Evolutionary conservation across 139 green algal genomes (phyloP).

Genomic region (Tetraselmis striata): DNA sequence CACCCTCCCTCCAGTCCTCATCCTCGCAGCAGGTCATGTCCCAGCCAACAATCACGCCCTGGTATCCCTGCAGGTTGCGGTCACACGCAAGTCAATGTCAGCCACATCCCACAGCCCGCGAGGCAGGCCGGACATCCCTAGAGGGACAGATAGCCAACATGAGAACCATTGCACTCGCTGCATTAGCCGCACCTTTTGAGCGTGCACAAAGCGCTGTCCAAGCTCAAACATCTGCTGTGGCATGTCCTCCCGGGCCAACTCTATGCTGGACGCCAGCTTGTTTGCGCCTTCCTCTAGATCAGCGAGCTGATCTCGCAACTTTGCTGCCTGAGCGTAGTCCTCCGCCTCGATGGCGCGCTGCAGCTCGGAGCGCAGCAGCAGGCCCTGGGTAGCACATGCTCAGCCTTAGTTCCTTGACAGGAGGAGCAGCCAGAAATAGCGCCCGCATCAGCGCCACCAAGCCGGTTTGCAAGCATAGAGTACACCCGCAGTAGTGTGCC

Average conservation of each 20-base stretch:
- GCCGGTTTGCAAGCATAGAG: too few relatives aligned
- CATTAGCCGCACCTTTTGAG: not conserved
- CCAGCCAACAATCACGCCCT: slow-evolving; percentile 33
- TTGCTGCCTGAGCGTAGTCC: slow-evolving; percentile 32
- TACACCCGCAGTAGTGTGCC: slow-evolving; percentile 19
- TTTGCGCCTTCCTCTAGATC: slow-evolving; percentile 21
- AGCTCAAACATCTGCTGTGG: not conserved
- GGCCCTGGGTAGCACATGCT: slow-evolving; percentile 6
- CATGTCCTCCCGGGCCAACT: not conserved
- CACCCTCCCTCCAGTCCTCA: slow-evolving; percentile 22
- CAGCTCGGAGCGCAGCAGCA: slow-evolving; percentile 23
- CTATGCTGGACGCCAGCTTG: not conserved
- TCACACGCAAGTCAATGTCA: not conserved
- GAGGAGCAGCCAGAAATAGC: too few relatives aligned
- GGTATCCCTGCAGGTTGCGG: slow-evolving; percentile 17
- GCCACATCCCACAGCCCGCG: not conserved
- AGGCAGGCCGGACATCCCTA: too few relatives aligned
- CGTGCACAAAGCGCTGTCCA: not conserved
- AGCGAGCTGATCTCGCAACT: slow-evolving; percentile 25
- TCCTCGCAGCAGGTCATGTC: slow-evolving; percentile 33
- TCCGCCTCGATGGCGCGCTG: slow-evolving; percentile 41
- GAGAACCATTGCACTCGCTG: too few relatives aligned
- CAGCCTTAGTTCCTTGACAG: slow-evolving; percentile 18
- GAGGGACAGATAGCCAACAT: too few relatives aligned
- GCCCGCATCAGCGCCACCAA: too few relatives aligned